Evolutionary conservation across 345 rosid genomes (phyloP).

Genomic region (Rhizophora apiculata): DNA sequence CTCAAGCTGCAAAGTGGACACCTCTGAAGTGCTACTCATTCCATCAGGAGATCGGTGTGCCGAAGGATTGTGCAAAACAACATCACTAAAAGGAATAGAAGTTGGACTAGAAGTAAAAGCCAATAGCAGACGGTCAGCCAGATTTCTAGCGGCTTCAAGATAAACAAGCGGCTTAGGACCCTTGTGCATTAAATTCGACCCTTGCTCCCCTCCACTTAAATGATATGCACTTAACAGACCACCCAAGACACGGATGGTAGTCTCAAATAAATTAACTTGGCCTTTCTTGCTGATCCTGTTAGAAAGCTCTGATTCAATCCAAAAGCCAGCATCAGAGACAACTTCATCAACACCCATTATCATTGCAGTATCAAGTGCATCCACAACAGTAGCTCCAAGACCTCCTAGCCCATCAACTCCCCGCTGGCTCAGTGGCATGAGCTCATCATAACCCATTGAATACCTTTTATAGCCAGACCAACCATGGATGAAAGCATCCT

Average conservation of each 20-base stretch:
- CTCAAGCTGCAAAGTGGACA: slow-evolving; percentile 89
- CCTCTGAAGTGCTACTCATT: slow-evolving; percentile 91
- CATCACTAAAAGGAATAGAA: slow-evolving; percentile 79
- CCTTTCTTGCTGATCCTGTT: slow-evolving; percentile 82
- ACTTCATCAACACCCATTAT: slow-evolving; percentile 81
- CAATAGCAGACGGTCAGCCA: slow-evolving; percentile 80
- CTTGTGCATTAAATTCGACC: slow-evolving; percentile 32
- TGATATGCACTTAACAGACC: slow-evolving; percentile 98
- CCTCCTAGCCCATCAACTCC: slow-evolving; percentile 95
- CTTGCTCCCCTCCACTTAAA: slow-evolving; percentile 76
- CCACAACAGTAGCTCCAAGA: slow-evolving; percentile 92
- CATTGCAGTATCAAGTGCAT: slow-evolving; percentile 95
- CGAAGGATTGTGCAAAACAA: slow-evolving; percentile 61
- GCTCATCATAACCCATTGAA: slow-evolving; percentile 94
- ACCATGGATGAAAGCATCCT: slow-evolving; percentile 81
- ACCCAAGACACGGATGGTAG: slow-evolving; percentile 94
- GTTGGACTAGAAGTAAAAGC: slow-evolving; percentile 88
- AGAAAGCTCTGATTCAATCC: slow-evolving; percentile 76
- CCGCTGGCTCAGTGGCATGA: slow-evolving; percentile 67
- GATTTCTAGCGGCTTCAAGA: slow-evolving; percentile 65
- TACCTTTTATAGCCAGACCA: slow-evolving; percentile 91
- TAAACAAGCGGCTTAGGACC: slow-evolving; percentile 73
- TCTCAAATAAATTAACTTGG: slow-evolving; percentile 95
- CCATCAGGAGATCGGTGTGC: slow-evolving; percentile 90
- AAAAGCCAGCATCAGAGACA: slow-evolving; percentile 79